Base-by-base conservation (phyloP, 768 basidiomycete genomes). In the Cantharellus anzutake region DNA sequence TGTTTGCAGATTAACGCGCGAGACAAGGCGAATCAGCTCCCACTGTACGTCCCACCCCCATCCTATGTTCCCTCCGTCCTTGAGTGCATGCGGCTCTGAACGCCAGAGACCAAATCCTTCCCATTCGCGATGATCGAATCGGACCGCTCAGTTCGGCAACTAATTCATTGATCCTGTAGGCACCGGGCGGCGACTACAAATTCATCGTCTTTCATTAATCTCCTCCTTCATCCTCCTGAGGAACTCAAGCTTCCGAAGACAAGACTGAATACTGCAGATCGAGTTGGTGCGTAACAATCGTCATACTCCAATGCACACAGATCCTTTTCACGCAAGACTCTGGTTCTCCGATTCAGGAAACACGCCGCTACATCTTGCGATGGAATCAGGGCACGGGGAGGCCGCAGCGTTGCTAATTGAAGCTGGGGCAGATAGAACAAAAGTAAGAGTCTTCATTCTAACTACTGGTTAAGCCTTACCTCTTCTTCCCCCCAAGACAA, bases 141-240 rank as follows among this genome's bases (percentile, higher is more conserved):
- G 41, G 34, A 37, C 37, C 5, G 44, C 44, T 48, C 44, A 48
- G 11, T 11, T 29, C 44, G 29, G 44, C 29, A 55, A 37, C 52
- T 37, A 55, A 11, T 48, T 48, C 11, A 11, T 56, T 35, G n/a
- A 42, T 5, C 58, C 64, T 59, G 44, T 64, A 93, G 89, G 57
- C 96, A 99, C 71, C 85, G 96, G 62, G 96, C 96, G 53, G 90
- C 93, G 5, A 93, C 96, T 4, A 97, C 88, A 11, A 96, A 96
- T 40, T 90, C 91, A 34, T 80, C 81, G 5, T 88, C 88, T 4
- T 94, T 98, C 69, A 79, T 98, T 60, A 78, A 77, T 38, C 74
- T 99, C 50, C 76, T 99, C n/a, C 70, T 98, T 57, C 79, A 86
- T 62, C 84, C 89, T 3, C 85, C 87, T n/a, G 79, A 78, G 66